These are phyloP conservation scores for Mycena chlorophos DNA, from an alignment of 768 basidiomycete species.

Conservation along the genomic window DNA sequence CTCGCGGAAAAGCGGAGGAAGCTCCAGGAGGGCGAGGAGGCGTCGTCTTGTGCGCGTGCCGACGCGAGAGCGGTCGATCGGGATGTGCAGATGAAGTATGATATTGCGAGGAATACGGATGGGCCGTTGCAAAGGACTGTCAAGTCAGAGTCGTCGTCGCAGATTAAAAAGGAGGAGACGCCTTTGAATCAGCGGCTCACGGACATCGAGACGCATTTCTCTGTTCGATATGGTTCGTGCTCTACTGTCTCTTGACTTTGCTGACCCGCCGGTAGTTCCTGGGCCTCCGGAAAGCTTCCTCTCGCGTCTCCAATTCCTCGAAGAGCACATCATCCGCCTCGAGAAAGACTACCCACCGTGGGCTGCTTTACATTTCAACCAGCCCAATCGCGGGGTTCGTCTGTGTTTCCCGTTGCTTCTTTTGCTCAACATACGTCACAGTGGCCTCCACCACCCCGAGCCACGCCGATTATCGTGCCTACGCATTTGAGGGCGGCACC, in stretches of 20 bases:
- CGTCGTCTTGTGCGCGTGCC: conserved; percentile 65
- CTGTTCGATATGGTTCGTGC: conserved; percentile 68
- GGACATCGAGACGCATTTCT: conserved; percentile 71
- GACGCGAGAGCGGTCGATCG: conserved; percentile 72
- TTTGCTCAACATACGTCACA: conserved; percentile 27
- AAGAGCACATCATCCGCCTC: conserved; percentile 73
- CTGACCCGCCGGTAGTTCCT: conserved; percentile 53
- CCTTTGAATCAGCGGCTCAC: conserved; percentile 60
- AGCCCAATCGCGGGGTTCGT: conserved; percentile 77
- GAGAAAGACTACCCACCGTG: conserved; percentile 86
- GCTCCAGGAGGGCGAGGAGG: conserved; percentile 35
- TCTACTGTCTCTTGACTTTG: background rate
- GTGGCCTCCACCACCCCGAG: conserved; percentile 85
- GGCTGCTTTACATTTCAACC: conserved; percentile 87
- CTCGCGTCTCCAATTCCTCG: conserved; percentile 65
- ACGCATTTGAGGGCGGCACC: conserved; percentile 48
- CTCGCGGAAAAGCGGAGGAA: conserved; percentile 55
- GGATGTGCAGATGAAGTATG: conserved; percentile 82
- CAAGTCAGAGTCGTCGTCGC: conserved; percentile 14
- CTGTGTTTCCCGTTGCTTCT: conserved; percentile 3
- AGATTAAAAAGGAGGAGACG: conserved; percentile 18
- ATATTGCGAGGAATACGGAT: conserved; percentile 82
- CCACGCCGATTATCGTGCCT: conserved; percentile 78
- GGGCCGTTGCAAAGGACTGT: conserved; percentile 66
- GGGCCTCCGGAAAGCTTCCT: conserved; percentile 65